Evolutionary conservation across 345 rosid genomes (phyloP).

Genomic region (Euphorbia pulcherrima): DNA sequence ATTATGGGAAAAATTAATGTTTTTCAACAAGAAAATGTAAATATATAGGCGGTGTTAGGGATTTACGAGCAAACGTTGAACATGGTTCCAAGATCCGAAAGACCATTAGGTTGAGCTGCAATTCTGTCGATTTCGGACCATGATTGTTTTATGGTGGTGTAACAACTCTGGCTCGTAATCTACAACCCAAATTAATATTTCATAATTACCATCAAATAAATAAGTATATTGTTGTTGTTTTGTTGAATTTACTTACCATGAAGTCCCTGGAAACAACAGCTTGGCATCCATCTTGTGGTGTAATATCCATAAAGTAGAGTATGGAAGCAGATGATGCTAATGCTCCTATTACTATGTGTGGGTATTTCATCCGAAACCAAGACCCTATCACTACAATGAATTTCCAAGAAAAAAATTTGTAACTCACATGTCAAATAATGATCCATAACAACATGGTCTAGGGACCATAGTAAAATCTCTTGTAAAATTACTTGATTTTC

Average conservation of each 20-base stretch:
- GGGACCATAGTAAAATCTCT: too few relatives aligned
- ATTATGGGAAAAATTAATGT: too few relatives aligned
- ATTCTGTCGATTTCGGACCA: slow-evolving; percentile 31
- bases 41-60: background rate
- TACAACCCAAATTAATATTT: slow-evolving; percentile 4
- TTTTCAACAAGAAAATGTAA: background rate
- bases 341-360: slow-evolving; percentile 34
- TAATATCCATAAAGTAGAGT: slow-evolving; percentile 25
- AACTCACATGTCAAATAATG: too few relatives aligned
- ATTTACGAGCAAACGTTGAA: slow-evolving; percentile 40
- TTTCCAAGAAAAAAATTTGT: too few relatives aligned
- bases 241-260: slow-evolving; percentile 13
- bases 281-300: slow-evolving; percentile 24
- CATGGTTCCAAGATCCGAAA: slow-evolving; percentile 24
- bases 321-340: slow-evolving; percentile 43
- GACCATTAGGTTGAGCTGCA: slow-evolving; percentile 24
- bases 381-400: slow-evolving; percentile 2
- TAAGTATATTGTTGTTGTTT: too few relatives aligned
- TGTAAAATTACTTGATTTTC: too few relatives aligned
- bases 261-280: slow-evolving; percentile 23
- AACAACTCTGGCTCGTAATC: slow-evolving; percentile 35
- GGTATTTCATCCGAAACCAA: slow-evolving; percentile 26
- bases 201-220: too few relatives aligned
- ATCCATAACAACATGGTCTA: too few relatives aligned
- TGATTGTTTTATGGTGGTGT: slow-evolving; percentile 23